Percentiles rank a stretch among this genome's conserved stretches.
phyloP scores from a whole-genome alignment of 108 stramenopile genomes.

The Epithemia pelagica region DNA sequence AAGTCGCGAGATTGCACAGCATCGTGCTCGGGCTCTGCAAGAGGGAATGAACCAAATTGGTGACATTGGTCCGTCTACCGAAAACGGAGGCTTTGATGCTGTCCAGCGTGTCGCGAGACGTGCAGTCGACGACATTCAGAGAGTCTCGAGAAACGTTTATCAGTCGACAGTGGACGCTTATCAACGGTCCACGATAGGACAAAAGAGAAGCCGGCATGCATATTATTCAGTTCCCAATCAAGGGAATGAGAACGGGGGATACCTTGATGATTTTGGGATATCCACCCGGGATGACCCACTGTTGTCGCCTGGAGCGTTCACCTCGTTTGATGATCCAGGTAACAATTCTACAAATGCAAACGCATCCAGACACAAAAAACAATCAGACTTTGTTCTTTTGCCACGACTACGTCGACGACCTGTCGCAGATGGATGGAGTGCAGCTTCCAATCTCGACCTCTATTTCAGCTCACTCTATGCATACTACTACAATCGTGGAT shows the following conservation, averaged over 20 bases:
- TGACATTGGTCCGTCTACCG: slow-evolving; percentile 1
- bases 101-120: slow-evolving; percentile 10
- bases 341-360: background rate
- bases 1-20: slow-evolving; percentile 53
- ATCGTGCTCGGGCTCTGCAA: slow-evolving; percentile 26
- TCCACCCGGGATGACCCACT: background rate
- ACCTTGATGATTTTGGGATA: slow-evolving; percentile 3
- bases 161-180: background rate
- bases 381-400: slow-evolving; percentile 58
- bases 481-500: slow-evolving; percentile 88
- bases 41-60: background rate
- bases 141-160: background rate
- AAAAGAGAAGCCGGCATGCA: background rate
- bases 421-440: slow-evolving; percentile 54
- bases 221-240: background rate
- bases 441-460: slow-evolving; percentile 78
- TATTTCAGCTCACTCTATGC: slow-evolving; percentile 84
- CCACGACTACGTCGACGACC: slow-evolving; percentile 38
- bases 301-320: background rate
- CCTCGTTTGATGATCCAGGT: background rate
- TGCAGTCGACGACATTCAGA: slow-evolving; percentile 8
- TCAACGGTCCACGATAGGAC: background rate
- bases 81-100: slow-evolving; percentile 2
- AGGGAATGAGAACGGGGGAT: background rate
- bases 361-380: background rate